Evolutionary conservation across 2,329 filamentous ascomycete genomes (phyloP), one percentile per base, ranked within the genome.

Genomic region (Colletotrichum lindemuthianum): DNA sequence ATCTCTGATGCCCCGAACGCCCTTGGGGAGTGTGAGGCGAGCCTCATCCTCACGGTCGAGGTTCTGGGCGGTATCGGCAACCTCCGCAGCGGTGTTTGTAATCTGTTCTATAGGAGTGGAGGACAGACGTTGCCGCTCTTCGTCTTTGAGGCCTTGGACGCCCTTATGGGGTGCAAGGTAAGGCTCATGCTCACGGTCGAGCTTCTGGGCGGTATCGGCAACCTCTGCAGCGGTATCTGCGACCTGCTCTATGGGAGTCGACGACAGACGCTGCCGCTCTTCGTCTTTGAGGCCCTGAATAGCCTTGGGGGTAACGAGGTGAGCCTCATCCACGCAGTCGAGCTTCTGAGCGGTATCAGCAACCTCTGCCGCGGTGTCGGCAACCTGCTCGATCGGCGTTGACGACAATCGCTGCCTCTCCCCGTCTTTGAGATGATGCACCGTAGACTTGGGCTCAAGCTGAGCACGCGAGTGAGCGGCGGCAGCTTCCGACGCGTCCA

Each of bases 141-240:
- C 72, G 40, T 72, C 59, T 24, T 66, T 59, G 6, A 67, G 45
- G 12, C 40, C 55, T 8, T 24, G n/a, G 12, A 66, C 24, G 24
- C 24, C 24, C 24, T 24, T 24, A 5, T 24, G 33, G 15, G 51
- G 57, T n/a, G 45, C 40, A 24, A 48, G 50, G 2, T 51, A 45
- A 16, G 16, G 10, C n/a, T 51, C 39, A 6, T 51, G 45, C 32
- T 65, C 43, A 8, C 60, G 58, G 60, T 82, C 79, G 10, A 81
- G 68, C 5, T 69, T 72, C 61, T 77, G 71, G 15, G 81, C 79
- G 33, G 74, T 75, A 58, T 81, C 76, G 16, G 79, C 77, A 37
- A 81, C 79, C 67, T 84, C 81, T 3, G 78, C 78, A 8, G 80
- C 79, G 11, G 77, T 79, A 5, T 72, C 70, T 12, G 79, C 76